Percentiles rank a stretch among this genome's conserved stretches.
These are phyloP conservation scores for Colletotrichum camelliae DNA, from an alignment of 2,329 filamentous ascomycete genomes.

Conservation along the genomic window DNA sequence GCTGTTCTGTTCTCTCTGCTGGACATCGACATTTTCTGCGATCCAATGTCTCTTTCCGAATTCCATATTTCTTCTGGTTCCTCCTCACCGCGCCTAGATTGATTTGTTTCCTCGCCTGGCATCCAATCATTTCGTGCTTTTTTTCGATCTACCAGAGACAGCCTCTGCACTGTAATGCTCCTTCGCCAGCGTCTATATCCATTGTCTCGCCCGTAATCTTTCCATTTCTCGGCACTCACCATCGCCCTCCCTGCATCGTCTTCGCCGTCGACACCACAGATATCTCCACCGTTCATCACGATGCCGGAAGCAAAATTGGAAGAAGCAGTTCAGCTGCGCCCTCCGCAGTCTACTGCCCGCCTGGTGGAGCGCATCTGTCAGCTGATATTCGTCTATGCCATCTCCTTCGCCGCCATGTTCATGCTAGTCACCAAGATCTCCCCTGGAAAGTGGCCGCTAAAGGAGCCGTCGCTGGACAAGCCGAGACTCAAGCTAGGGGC, in stretches of 20 bases:
- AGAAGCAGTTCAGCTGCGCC: conserved; percentile 2
- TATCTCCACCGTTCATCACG: neutral
- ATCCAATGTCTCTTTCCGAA: neutral
- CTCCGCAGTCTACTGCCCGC: conserved; percentile 3
- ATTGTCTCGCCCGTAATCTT: neutral
- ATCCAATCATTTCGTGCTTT: neutral
- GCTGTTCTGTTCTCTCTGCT: neutral
- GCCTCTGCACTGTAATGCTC: neutral
- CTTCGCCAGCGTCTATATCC: neutral
- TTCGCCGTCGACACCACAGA: neutral
- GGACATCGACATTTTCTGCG: neutral
- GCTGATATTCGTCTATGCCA: conserved; percentile 17
- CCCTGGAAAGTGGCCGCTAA: conserved; percentile 18
- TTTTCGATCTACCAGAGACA: neutral
- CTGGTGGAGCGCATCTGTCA: conserved; percentile 15
- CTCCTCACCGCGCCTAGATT: neutral
- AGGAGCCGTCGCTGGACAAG: conserved; percentile 18
- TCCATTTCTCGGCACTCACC: neutral
- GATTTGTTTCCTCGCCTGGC: neutral
- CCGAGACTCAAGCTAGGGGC: neutral
- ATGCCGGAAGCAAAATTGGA: conserved; percentile 8
- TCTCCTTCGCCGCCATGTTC: conserved; percentile 20
- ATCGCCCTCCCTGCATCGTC: neutral
- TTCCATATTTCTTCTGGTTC: neutral
- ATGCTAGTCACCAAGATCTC: conserved; percentile 22